These are phyloP conservation scores for Gonapodya sp. DNA, from an alignment of 192 early-diverging fungal genomes.

Conservation along the genomic window DNA sequence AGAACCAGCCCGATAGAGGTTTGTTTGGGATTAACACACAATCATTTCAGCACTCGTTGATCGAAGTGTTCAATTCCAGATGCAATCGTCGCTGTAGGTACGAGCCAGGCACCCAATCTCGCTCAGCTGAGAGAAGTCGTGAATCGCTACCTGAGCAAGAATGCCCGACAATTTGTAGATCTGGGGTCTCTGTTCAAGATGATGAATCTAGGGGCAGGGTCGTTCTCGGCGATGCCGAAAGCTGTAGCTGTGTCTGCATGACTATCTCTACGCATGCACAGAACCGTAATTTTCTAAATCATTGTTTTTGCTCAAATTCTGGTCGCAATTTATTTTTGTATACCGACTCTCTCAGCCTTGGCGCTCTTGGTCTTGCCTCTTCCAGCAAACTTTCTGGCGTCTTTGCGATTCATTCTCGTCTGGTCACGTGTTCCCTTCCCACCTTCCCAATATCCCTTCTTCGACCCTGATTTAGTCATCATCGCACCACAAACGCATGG, in stretches of 20 bases:
- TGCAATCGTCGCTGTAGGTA: slow-evolving; percentile 21
- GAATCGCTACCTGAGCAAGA: slow-evolving; percentile 60
- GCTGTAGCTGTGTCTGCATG: background rate
- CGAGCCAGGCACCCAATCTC: slow-evolving; percentile 32
- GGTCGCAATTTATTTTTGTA: too few relatives aligned
- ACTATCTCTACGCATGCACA: too few relatives aligned
- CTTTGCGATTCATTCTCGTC: slow-evolving; percentile 65
- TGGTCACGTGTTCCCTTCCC: slow-evolving; percentile 72
- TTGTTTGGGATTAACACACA: slow-evolving; percentile 13
- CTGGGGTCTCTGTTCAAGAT: slow-evolving; percentile 46
- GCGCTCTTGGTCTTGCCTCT: slow-evolving; percentile 40
- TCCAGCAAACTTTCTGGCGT: slow-evolving; percentile 51
- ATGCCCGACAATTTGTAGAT: slow-evolving; percentile 64
- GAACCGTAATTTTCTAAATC: too few relatives aligned
- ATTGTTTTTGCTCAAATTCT: too few relatives aligned
- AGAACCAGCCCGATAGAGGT: slow-evolving; percentile 6
- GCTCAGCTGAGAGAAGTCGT: slow-evolving; percentile 35
- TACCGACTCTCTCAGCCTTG: slow-evolving; percentile 15
- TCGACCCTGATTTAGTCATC: slow-evolving; percentile 21
- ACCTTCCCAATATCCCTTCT: slow-evolving; percentile 78
- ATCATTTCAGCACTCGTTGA: slow-evolving; percentile 14
- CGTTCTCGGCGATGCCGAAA: too few relatives aligned
- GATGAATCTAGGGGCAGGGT: background rate
- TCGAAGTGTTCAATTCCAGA: slow-evolving; percentile 13
- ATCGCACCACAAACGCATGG: slow-evolving; percentile 60